Evolutionary conservation across 306 rosid species (phyloP), one percentile per base, ranked within the genome.

Genomic region (Geum urbanum): DNA sequence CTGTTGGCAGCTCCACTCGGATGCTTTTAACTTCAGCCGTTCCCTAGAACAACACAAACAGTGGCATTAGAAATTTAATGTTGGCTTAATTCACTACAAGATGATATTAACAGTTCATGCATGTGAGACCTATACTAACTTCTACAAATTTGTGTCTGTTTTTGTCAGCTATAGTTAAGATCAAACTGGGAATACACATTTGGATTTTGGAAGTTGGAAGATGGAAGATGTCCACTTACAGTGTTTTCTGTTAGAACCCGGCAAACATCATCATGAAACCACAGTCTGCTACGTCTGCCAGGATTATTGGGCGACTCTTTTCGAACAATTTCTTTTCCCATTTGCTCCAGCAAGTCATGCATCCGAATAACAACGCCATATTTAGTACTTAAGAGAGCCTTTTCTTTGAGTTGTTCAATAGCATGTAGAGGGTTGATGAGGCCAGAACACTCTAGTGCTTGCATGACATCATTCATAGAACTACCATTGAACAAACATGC

Each of bases 401-500:
- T 43, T 43, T 6, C 46, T 43, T 43, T 10, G 7, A 43, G 46
- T 9, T 14, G 13, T 0, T 50, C 44, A 52, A 37, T 10, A 15
- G 65, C 48, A 35, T 56, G 68, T 13, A 83, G 74, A 50, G 44
- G 41, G 51, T 43, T 43, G 37, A 32, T 32, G 46, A 82, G 77
- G 15, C 69, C 83, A 66, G 83, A 72, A 20, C 67, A 74, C 41
- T 79, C 58, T 8, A 82, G 73, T 44, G 79, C 69, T 37, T 82
- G 65, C 12, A 68, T 76, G 6, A 82, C 75, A 74, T 56, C 55
- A 55, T 58, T 14, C 11, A 15, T 2, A 0, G n/a, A n/a, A 16
- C 50, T 13, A 2, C 75, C 83, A n/a, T 52, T 69, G n/a, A 82
- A 70, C 68, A 82, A 82, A 40, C 81, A 78, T 51, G 86, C 83